phyloP scores from a whole-genome alignment of 2,329 filamentous ascomycete species.

The Simplicillium sp. region DNA sequence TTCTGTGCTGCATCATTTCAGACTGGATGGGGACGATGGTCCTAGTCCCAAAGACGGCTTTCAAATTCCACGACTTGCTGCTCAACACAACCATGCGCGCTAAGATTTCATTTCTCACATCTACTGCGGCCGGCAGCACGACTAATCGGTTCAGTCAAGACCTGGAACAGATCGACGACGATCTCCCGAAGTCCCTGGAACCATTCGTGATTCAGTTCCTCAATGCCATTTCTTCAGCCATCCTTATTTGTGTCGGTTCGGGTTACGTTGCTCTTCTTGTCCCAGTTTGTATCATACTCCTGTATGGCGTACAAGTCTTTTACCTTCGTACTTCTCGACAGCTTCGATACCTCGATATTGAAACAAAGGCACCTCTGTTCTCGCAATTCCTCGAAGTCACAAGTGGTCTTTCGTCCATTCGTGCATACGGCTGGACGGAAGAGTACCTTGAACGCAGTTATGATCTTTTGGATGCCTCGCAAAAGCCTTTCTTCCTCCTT shows the following conservation, averaged over 20 bases:
- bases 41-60: slow-evolving; percentile 17
- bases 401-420: slow-evolving; percentile 16
- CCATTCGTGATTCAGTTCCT: slow-evolving; percentile 14
- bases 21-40: slow-evolving; percentile 11
- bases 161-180: slow-evolving; percentile 25
- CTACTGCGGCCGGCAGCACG: slow-evolving; percentile 22
- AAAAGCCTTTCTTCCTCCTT: slow-evolving; percentile 28
- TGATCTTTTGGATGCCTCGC: slow-evolving; percentile 21
- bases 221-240: slow-evolving; percentile 15
- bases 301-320: slow-evolving; percentile 18
- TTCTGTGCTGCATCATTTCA: slow-evolving; percentile 8
- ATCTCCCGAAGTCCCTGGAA: slow-evolving; percentile 20
- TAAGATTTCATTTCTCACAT: slow-evolving; percentile 22
- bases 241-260: slow-evolving; percentile 34
- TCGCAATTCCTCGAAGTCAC: slow-evolving; percentile 17
- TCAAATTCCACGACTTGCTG: slow-evolving; percentile 10
- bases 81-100: slow-evolving; percentile 21
- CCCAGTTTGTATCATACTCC: slow-evolving; percentile 21
- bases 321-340: slow-evolving; percentile 22
- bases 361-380: slow-evolving; percentile 19
- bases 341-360: slow-evolving; percentile 18
- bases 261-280: slow-evolving; percentile 34
- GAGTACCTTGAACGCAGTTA: slow-evolving; percentile 11
- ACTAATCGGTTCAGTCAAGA: slow-evolving; percentile 30
- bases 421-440: slow-evolving; percentile 22